Conservation (phyloP, 202 grass and related monocot genomes). For the Brachypodium distachyon region DNA sequence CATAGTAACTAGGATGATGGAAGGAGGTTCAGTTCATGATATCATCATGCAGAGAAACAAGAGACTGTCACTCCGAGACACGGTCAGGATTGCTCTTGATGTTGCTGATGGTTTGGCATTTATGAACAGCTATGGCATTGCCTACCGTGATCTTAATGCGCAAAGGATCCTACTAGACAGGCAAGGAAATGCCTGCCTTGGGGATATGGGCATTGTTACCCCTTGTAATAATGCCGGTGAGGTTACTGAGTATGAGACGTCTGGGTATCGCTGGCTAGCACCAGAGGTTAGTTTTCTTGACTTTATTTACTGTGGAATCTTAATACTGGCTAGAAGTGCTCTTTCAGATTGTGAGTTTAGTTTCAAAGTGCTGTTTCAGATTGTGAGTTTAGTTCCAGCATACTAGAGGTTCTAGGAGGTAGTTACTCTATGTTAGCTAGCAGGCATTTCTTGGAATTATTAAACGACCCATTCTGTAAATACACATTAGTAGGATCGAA, state of each 20-base stretch:
- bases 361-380: conserved; percentile 1
- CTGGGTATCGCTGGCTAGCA: conserved; percentile 90
- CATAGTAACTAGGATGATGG: conserved; percentile 88
- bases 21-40: conserved; percentile 79
- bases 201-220: conserved; percentile 84
- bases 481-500: too few relatives aligned
- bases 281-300: conserved; percentile 71
- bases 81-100: conserved; percentile 63
- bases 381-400: background rate
- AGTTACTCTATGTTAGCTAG: background rate
- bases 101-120: conserved; percentile 76
- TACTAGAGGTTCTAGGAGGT: background rate
- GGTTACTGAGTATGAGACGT: conserved; percentile 90
- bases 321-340: background rate
- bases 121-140: conserved; percentile 84
- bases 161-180: conserved; percentile 70
- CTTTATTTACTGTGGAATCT: background rate
- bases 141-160: conserved; percentile 81
- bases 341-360: conserved; percentile 13
- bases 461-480: background rate
- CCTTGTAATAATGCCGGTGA: conserved; percentile 88
- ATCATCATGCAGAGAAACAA: conserved; percentile 66
- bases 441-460: conserved; percentile 1
- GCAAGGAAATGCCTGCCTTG: conserved; percentile 83
- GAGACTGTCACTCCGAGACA: conserved; percentile 51